phyloP scores from a whole-genome alignment of 257 asterid genomes.

The Capsicum baccatum region DNA sequence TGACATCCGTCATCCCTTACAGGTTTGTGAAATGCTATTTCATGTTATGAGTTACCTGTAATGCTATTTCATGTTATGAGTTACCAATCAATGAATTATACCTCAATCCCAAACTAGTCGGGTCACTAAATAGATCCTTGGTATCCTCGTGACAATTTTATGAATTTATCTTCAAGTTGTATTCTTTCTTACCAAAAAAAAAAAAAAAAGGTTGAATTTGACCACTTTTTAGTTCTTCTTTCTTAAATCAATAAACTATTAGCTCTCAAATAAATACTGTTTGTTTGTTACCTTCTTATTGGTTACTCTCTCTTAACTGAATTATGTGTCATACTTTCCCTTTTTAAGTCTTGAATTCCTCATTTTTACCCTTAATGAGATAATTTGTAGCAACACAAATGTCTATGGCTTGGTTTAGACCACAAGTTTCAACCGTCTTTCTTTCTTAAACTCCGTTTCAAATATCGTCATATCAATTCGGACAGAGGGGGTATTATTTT shows the following conservation, averaged over 20 bases:
- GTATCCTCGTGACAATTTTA: neutral
- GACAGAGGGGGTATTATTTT: neutral
- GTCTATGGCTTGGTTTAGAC: neutral
- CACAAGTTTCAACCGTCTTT: neutral
- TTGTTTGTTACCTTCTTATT: neutral
- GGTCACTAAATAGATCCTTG: constrained; percentile 22
- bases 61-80: neutral
- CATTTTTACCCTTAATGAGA: neutral
- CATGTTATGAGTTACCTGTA: neutral
- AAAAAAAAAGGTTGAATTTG: neutral
- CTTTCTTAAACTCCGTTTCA: neutral
- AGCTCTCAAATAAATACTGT: neutral
- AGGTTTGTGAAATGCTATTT: constrained; percentile 6
- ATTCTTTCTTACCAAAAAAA: neutral
- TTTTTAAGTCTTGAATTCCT: neutral
- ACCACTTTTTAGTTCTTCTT: neutral
- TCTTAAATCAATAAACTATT: constrained; percentile 7
- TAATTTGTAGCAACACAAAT: neutral
- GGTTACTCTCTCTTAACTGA: neutral
- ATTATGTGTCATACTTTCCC: neutral
- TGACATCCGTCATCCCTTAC: neutral
- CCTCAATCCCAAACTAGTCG: neutral
- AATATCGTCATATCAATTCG: neutral
- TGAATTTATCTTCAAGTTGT: constrained; percentile 19
- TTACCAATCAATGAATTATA: constrained; percentile 2